Conservation (phyloP, 2,329 filamentous ascomycete species). For the Phyllosticta ampelicida region DNA sequence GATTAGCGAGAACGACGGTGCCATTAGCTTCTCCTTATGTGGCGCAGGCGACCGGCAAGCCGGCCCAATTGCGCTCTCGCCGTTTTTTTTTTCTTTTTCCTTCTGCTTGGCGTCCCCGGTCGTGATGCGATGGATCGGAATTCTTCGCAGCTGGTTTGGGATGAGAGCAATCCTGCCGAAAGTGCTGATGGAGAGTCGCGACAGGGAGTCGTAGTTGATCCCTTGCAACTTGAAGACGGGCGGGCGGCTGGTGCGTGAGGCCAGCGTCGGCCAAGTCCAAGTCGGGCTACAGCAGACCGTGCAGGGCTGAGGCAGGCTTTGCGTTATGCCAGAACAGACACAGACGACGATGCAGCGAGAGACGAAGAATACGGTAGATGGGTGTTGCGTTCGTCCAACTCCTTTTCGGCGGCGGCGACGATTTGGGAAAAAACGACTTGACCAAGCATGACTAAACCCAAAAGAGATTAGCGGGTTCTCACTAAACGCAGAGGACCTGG, state of each 20-base stretch:
- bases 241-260: neutral
- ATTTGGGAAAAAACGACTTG: constrained; percentile 7
- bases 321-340: neutral
- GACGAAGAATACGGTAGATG: neutral
- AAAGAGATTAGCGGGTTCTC: constrained; percentile 2
- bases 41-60: neutral
- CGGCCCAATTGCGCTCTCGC: neutral
- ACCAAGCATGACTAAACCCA: neutral
- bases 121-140: neutral
- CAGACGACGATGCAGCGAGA: neutral
- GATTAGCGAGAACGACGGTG: neutral
- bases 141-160: neutral
- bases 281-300: neutral
- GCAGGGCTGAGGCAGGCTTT: neutral
- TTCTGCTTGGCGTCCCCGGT: too few species aligned
- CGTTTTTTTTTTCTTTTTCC: too few species aligned
- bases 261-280: neutral
- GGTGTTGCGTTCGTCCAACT: neutral
- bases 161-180: too few species aligned
- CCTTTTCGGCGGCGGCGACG: constrained; percentile 3
- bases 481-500: neutral
- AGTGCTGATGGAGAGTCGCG: neutral
- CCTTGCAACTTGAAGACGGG: constrained; percentile 2
- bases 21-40: neutral
- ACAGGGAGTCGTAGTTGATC: constrained; percentile 2